Percentiles rank a stretch among this genome's conserved stretches.
phyloP scores from a whole-genome alignment of 495 filamentous ascomycete genomes.

The Hypoxylon lienhwacheense region DNA sequence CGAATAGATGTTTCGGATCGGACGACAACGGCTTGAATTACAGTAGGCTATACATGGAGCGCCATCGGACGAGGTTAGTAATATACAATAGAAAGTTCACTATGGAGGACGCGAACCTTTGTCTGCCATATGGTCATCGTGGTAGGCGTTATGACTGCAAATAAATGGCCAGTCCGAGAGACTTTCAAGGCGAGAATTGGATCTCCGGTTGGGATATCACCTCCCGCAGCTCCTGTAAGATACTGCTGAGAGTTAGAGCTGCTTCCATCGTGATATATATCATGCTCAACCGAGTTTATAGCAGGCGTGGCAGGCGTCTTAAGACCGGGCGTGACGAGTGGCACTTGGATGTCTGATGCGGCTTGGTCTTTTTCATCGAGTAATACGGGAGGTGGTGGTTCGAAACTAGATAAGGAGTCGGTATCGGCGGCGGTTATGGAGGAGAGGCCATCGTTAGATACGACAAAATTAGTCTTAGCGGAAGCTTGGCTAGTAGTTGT shows the following conservation, averaged over 20 bases:
- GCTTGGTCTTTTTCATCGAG: conserved; percentile 35
- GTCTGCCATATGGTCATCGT: conserved; percentile 93
- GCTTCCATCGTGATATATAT: conserved; percentile 41
- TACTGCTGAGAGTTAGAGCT: conserved; percentile 26
- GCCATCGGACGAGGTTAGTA: conserved; percentile 30
- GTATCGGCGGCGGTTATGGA: conserved; percentile 27
- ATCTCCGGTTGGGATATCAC: conserved; percentile 48
- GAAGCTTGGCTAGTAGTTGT: conserved; percentile 61
- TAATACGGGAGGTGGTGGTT: conserved; percentile 34
- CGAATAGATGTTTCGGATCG: conserved; percentile 76
- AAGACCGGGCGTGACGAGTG: conserved; percentile 47
- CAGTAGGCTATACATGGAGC: conserved; percentile 67
- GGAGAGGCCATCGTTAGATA: conserved; percentile 50
- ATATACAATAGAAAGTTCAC: conserved; percentile 2
- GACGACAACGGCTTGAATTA: conserved; percentile 79
- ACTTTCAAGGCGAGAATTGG: conserved; percentile 74
- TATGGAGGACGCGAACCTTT: conserved; percentile 62
- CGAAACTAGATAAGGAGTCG: conserved; percentile 41
- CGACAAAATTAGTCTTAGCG: conserved; percentile 38
- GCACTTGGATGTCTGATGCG: conserved; percentile 22
- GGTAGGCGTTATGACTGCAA: conserved; percentile 82
- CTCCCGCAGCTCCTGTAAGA: conserved; percentile 19
- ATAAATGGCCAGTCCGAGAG: conserved; percentile 80
- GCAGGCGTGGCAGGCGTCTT: conserved; percentile 54
- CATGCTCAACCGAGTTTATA: conserved; percentile 57